Evolutionary conservation across 2,329 filamentous ascomycete genomes (phyloP).

Genomic region (Teratosphaeriaceae sp.): DNA sequence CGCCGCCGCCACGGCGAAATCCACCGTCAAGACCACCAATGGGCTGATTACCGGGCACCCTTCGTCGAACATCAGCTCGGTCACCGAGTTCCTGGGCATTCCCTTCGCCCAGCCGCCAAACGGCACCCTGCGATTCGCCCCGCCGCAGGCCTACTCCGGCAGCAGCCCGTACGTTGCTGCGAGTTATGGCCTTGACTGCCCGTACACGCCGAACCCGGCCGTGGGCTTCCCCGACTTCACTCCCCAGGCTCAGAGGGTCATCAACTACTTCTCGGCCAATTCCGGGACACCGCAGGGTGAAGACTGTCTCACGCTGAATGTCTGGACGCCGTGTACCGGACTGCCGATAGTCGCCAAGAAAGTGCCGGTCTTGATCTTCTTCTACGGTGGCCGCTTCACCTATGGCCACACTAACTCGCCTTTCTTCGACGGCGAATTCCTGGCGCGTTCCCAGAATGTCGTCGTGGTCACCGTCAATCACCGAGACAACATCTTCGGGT

Average conservation of each 20-base stretch:
- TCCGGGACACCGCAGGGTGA: slow-evolving; percentile 1
- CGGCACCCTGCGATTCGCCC: slow-evolving; percentile 45
- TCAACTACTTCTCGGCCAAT: slow-evolving; percentile 3
- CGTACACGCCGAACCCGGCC: neutral
- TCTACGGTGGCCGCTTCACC: slow-evolving; percentile 9
- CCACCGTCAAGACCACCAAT: slow-evolving; percentile 26
- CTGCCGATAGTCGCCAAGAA: neutral
- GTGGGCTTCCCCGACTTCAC: slow-evolving; percentile 2
- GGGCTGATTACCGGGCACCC: slow-evolving; percentile 28
- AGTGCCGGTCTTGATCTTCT: slow-evolving; percentile 7
- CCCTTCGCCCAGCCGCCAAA: slow-evolving; percentile 51
- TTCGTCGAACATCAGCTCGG: slow-evolving; percentile 23
- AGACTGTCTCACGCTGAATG: slow-evolving; percentile 10
- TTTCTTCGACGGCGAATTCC: slow-evolving; percentile 22
- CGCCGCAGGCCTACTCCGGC: slow-evolving; percentile 5
- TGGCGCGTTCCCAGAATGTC: slow-evolving; percentile 33
- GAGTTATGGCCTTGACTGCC: neutral
- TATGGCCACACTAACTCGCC: slow-evolving; percentile 2
- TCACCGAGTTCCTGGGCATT: slow-evolving; percentile 42
- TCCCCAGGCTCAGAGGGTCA: neutral
- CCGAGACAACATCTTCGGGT: slow-evolving; percentile 38
- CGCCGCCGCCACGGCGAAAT: too few relatives aligned
- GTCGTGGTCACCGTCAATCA: slow-evolving; percentile 36
- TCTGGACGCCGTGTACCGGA: slow-evolving; percentile 2
- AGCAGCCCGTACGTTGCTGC: neutral